Evolutionary conservation across 106 monocot genomes (phyloP).

Genomic region (Narthecium ossifragum): DNA sequence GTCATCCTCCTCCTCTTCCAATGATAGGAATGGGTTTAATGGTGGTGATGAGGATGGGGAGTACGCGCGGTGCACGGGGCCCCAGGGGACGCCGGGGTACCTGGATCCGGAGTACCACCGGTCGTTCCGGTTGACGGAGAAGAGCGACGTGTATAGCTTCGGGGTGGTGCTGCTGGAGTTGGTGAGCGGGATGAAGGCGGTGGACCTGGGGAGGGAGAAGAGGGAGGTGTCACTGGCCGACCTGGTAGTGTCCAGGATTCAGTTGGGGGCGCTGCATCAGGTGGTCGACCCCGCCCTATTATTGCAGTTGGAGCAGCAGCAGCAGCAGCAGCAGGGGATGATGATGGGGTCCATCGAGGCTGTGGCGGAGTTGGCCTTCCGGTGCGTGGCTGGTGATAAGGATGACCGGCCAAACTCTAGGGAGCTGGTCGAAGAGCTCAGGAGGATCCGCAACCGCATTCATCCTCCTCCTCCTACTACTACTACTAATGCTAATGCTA

Average conservation of each 20-base stretch:
- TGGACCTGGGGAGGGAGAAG: conserved; percentile 59
- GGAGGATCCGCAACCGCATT: conserved; percentile 29
- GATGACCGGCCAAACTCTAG: conserved; percentile 71
- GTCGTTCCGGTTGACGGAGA: conserved; percentile 67
- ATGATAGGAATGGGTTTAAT: too few species aligned
- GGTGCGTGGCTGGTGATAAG: conserved; percentile 72
- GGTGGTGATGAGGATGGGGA: too few species aligned
- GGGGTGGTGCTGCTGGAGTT: conserved; percentile 81
- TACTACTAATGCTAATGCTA: too few species aligned
- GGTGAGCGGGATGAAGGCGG: conserved; percentile 70
- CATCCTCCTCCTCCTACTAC: too few species aligned
- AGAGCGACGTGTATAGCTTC: conserved; percentile 93
- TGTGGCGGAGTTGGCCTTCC: conserved; percentile 68
- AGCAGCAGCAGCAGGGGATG: too few species aligned
- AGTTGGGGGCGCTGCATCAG: conserved; percentile 39
- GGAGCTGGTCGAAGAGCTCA: conserved; percentile 63
- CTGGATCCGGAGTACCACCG: conserved; percentile 80
- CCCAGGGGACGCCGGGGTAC: conserved; percentile 87
- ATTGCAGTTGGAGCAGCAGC: conserved; percentile 12
- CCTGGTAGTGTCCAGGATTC: conserved; percentile 65
- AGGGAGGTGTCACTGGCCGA: conserved; percentile 61
- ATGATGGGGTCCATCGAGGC: conserved; percentile 40
- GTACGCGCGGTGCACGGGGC: conserved; percentile 63
- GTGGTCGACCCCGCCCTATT: conserved; percentile 55
- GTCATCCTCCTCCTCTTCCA: conserved; percentile 8